Conservation (phyloP, 2,329 filamentous ascomycete species). For the Bipolaris gigantea region DNA sequence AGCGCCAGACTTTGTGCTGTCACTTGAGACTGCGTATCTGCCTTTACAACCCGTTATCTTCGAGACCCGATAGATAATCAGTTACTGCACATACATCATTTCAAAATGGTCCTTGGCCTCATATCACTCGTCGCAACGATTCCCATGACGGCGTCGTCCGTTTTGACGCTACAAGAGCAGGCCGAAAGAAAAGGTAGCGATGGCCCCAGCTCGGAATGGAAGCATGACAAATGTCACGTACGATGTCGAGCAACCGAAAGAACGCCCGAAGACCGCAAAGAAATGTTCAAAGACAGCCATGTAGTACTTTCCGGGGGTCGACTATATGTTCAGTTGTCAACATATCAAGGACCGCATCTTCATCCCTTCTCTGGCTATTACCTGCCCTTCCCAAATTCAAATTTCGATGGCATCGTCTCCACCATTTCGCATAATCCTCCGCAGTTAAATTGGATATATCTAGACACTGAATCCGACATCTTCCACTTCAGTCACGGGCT, state of each 20-base stretch:
- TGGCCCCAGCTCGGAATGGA: constrained; percentile 21
- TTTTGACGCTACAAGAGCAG: constrained; percentile 25
- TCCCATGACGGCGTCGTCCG: constrained; percentile 24
- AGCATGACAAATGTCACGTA: constrained; percentile 27
- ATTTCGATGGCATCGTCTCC: constrained; percentile 50
- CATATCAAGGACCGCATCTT: constrained; percentile 18
- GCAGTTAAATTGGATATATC: constrained; percentile 69
- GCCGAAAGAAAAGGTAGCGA: constrained; percentile 21
- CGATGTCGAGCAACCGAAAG: constrained; percentile 19
- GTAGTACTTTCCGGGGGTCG: constrained; percentile 22
- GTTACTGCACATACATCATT: not conserved
- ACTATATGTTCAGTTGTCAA: constrained; percentile 24
- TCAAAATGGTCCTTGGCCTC: constrained; percentile 19
- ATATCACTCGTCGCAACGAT: constrained; percentile 20
- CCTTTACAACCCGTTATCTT: not conserved
- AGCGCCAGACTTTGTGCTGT: not conserved
- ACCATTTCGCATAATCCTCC: constrained; percentile 57
- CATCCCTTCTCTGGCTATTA: constrained; percentile 55
- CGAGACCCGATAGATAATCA: not conserved
- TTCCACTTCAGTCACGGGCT: constrained; percentile 50
- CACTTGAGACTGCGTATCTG: not conserved
- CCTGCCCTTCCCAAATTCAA: constrained; percentile 51
- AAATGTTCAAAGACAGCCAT: constrained; percentile 17
- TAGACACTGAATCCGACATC: constrained; percentile 58
- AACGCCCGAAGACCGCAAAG: constrained; percentile 22